Conservation (phyloP, 495 filamentous ascomycete genomes). For the Bryoglossum gracile region DNA sequence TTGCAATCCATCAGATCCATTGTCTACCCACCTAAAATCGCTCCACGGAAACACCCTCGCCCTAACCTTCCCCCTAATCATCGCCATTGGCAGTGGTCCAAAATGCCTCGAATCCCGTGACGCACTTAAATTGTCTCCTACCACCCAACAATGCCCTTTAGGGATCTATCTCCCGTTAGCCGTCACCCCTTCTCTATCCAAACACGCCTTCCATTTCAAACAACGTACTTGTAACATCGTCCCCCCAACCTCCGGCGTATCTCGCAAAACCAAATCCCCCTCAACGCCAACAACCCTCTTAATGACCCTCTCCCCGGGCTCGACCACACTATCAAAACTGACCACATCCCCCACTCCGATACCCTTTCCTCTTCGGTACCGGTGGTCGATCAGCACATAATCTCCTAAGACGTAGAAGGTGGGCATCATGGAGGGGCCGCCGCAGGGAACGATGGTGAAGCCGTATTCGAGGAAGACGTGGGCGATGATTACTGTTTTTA, state of each 20-base stretch:
- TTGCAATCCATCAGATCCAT: conserved; percentile 45
- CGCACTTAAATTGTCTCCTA: conserved; percentile 76
- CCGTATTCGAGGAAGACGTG: conserved; percentile 56
- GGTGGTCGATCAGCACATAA: conserved; percentile 56
- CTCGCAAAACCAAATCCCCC: conserved; percentile 80
- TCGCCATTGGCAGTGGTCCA: conserved; percentile 75
- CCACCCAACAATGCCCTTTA: conserved; percentile 79
- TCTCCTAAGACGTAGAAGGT: conserved; percentile 61
- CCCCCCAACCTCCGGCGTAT: conserved; percentile 45
- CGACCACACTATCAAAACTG: conserved; percentile 63
- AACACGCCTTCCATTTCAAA: background rate
- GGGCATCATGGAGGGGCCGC: conserved; percentile 75
- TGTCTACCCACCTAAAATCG: conserved; percentile 44
- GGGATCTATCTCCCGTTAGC: conserved; percentile 64
- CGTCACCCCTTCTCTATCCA: background rate
- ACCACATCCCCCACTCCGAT: conserved; percentile 79
- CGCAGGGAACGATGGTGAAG: conserved; percentile 42
- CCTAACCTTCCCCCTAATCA: conserved; percentile 83
- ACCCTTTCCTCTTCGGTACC: conserved; percentile 58
- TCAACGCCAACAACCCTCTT: conserved; percentile 84
- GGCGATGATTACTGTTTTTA: conserved; percentile 39
- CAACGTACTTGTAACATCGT: conserved; percentile 68
- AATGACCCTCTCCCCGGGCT: conserved; percentile 51
- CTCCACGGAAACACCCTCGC: conserved; percentile 50
- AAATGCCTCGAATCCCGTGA: conserved; percentile 81